phyloP scores from a whole-genome alignment of 129 eudicot genomes.

The Deinandra increscens region DNA sequence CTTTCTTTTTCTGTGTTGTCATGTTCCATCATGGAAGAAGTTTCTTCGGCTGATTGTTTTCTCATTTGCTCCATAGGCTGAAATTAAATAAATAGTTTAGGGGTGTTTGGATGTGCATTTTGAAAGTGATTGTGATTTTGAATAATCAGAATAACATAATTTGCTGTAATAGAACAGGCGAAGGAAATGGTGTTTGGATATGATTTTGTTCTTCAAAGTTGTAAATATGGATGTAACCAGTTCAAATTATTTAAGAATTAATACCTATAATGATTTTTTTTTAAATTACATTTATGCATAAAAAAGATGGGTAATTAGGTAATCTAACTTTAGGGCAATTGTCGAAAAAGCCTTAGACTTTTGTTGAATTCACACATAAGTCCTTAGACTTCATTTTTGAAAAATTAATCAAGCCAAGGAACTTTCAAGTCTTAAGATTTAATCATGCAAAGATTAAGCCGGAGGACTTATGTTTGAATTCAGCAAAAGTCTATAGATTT shows the following conservation, averaged over 20 bases:
- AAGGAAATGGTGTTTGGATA: constrained; percentile 3
- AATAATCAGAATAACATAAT: neutral
- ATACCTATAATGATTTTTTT: too few relatives aligned
- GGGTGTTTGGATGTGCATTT: constrained; percentile 2
- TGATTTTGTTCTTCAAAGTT: neutral
- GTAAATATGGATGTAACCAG: neutral
- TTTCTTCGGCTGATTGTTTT: constrained; percentile 53
- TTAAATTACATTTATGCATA: too few relatives aligned
- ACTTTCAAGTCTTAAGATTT: neutral
- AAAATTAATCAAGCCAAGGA: too few relatives aligned
- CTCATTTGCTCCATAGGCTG: constrained; percentile 54
- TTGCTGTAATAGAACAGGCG: neutral
- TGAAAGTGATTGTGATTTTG: neutral
- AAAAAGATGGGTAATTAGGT: too few relatives aligned
- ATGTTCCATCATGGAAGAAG: constrained; percentile 34
- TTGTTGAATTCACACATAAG: too few relatives aligned
- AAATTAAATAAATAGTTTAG: constrained; percentile 18
- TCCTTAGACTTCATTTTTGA: too few relatives aligned
- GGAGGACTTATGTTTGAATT: neutral
- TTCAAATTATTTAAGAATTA: too few relatives aligned
- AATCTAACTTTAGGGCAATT: too few relatives aligned
- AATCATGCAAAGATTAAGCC: neutral
- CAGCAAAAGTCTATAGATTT: neutral
- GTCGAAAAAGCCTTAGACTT: too few relatives aligned
- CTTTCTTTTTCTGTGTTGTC: constrained; percentile 45